phyloP scores from a whole-genome alignment of 2,329 filamentous ascomycete genomes.

The Aureobasidium sp. region DNA sequence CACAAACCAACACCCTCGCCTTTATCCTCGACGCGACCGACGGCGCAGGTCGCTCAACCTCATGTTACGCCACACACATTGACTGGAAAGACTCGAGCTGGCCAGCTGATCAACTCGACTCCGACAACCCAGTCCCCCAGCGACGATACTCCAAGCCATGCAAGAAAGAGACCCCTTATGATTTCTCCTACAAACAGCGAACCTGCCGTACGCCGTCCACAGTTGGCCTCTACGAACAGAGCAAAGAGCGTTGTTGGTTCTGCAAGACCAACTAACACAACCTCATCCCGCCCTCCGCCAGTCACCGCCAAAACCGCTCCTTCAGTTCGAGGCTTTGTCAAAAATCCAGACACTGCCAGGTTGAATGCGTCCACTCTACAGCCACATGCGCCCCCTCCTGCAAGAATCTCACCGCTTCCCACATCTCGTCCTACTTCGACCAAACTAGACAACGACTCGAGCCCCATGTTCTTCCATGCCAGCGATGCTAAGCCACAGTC shows the following conservation, averaged over 20 bases:
- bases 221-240: constrained; percentile 18
- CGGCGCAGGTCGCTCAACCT: constrained; percentile 36
- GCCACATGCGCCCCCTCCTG: not conserved
- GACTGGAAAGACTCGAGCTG: constrained; percentile 56
- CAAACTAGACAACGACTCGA: not conserved
- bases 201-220: not conserved
- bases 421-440: not conserved
- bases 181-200: constrained; percentile 27
- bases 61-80: constrained; percentile 77
- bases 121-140: constrained; percentile 41
- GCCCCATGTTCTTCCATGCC: constrained; percentile 74
- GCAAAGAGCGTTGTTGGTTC: constrained; percentile 31
- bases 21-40: not conserved
- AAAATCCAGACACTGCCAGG: not conserved
- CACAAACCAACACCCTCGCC: constrained; percentile 4
- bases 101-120: constrained; percentile 50
- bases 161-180: constrained; percentile 27
- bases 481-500: constrained; percentile 57
- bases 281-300: not conserved
- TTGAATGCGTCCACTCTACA: not conserved
- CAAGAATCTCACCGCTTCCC: not conserved
- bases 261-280: not conserved
- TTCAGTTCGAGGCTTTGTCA: constrained; percentile 13
- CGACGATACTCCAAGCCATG: constrained; percentile 42
- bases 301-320: not conserved